Base-by-base conservation (phyloP, 2,329 filamentous ascomycete genomes). In the Cladophialophora chaetospira region DNA sequence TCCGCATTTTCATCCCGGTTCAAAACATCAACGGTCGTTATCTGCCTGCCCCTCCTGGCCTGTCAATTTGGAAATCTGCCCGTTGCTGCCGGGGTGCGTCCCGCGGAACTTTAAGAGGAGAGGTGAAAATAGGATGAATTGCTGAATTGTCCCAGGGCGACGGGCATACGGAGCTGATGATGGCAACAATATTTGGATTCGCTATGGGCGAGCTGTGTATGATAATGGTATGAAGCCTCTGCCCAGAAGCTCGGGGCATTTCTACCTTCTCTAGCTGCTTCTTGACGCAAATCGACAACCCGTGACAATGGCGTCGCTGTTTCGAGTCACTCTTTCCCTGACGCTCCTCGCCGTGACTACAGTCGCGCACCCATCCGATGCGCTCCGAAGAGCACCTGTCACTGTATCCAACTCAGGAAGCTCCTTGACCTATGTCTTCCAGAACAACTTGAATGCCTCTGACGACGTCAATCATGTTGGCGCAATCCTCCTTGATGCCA, bases 401-500 rank as follows among this genome's bases (percentile, higher is more conserved):
- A 19, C 48, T n/a, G 51, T 54, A 17, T 58, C 44, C 46, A 78
- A 77, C 56, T 60, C 70, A 9, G 63, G 72, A 21, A 77, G 73
- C 1, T 81, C 78, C 1, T 64, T 82, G 51, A 80, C 78, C 0
- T 69, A 82, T 5, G 65, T 82, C 6, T 82, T 78, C 57, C 79
- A 82, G 63, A 82, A 82, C 67, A 82, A 82, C 36, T 69, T 82
- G 21, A 83, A 83, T 63, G 72, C 69, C 5, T 77, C 77, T 0
- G 79, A 83, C 58, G 77, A 82, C 67, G 70, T 66, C 23, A 81
- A 82, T 59, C 80, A 82, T 63, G 69, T 79, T 15, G 75, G 79
- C 9, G 79, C 79, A 2, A 74, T 82, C 40, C 67, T 82, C 5
- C 68, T 82, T 38, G 79, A 79, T 53, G 68, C 75, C 3, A 67